Evolutionary conservation across 1,139 yeast genomes (phyloP), one percentile per base, ranked within the genome.

Genomic region (Scheffersomyces lignicola): DNA sequence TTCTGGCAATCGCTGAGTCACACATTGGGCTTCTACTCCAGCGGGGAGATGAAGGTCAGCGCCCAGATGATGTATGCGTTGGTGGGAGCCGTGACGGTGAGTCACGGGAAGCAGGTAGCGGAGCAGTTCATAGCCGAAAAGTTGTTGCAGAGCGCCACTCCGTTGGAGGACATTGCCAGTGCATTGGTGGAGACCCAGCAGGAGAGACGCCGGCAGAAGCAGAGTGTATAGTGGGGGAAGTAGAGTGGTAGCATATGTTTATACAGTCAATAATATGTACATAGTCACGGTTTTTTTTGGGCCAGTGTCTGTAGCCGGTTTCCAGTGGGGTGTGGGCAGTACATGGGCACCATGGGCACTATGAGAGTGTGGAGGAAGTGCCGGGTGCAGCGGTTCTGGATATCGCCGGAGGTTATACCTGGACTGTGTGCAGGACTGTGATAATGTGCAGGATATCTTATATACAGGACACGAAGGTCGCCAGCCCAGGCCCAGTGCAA

Each of bases 11-110:
- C 76, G 55, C 69, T 78, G 54, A 72, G 76, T 56, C 72, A 74
- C 41, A 69, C 73, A 29, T 60, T 74, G 41, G 72, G 71, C 29
- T 79, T 80, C 48, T 73, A 72, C 38, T 54, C 54, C 36, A 66
- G 70, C 44, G 88, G 87, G 28, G 83, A 80, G 49, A 42, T 56
- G 45, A 58, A 50, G 39, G 82, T 87, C 4, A 76, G 76, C 44
- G 81, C 92, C 2, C 82, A 85, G 45, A 76, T 85, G 52, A 60
- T 87, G 36, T 75, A 77, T 49, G 90, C 96, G 6, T 61, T 89
- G 39, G 68, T 89, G 22, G 97, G 97, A 12, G 96, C 94, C 2
- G 76, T 90, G 32, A 69, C 84, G 31, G 64, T 82, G 39, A 71
- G 75, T 32, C 82, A 83, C 48, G 97, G 97, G 7, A 73, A 77